Percentiles rank a stretch among this genome's conserved stretches.
Conservation (phyloP, 2,329 filamentous ascomycete genomes). For the Coniochaeta hoffmannii region DNA sequence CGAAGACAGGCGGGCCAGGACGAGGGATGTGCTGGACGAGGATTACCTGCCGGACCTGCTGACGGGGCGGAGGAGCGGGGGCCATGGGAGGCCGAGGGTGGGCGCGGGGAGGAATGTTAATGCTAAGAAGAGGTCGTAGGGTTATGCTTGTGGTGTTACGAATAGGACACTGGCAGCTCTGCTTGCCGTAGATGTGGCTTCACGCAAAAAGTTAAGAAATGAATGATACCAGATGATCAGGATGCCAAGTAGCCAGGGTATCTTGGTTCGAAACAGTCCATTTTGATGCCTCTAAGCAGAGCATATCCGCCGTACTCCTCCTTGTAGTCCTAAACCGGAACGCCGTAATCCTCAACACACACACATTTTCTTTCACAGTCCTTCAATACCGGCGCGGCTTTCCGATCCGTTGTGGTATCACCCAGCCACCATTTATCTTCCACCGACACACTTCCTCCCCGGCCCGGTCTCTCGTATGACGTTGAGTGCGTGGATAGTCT, state of each 20-base stretch:
- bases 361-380: background rate
- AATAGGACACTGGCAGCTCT: too few relatives aligned
- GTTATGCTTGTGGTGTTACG: too few relatives aligned
- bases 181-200: background rate
- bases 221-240: background rate
- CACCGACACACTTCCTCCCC: too few relatives aligned
- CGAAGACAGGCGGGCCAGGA: conserved; percentile 58
- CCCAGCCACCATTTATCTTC: too few relatives aligned
- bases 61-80: conserved; percentile 64
- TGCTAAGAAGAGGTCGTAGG: conserved; percentile 56
- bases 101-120: conserved; percentile 86
- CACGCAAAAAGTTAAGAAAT: background rate
- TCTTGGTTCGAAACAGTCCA: background rate
- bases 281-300: background rate
- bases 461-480: too few relatives aligned
- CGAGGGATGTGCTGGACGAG: conserved; percentile 87
- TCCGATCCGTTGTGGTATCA: background rate
- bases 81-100: conserved; percentile 63
- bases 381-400: background rate
- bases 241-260: background rate
- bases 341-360: background rate
- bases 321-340: background rate
- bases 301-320: background rate
- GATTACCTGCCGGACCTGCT: conserved; percentile 84
- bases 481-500: too few relatives aligned